Evolutionary conservation across 202 grass and related monocot species (phyloP).

Genomic region (Saccharum hybrid): DNA sequence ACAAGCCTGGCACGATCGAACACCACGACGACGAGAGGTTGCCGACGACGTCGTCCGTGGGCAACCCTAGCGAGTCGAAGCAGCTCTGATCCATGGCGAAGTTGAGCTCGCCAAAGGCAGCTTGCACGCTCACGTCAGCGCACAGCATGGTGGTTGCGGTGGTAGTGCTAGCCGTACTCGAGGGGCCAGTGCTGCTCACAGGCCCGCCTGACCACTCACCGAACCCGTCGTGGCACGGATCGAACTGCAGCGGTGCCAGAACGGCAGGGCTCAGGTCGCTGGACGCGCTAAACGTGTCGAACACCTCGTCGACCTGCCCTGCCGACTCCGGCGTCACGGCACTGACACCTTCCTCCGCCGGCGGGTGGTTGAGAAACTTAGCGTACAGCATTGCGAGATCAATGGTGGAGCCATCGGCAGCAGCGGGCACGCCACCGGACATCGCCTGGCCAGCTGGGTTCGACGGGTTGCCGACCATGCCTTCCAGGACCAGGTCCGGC

Average conservation of each 20-base stretch:
- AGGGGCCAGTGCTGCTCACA: slow-evolving; percentile 40
- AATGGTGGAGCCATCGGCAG: slow-evolving; percentile 60
- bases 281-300: slow-evolving; percentile 62
- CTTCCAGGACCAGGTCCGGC: slow-evolving; percentile 73
- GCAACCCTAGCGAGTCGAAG: slow-evolving; percentile 68
- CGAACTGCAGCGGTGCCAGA: slow-evolving; percentile 43
- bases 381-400: slow-evolving; percentile 87
- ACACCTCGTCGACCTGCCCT: slow-evolving; percentile 45
- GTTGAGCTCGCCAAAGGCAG: slow-evolving; percentile 60
- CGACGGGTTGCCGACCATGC: slow-evolving; percentile 54
- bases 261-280: slow-evolving; percentile 49
- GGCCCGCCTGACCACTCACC: slow-evolving; percentile 58
- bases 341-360: not conserved
- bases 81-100: slow-evolving; percentile 63
- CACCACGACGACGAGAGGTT: slow-evolving; percentile 61
- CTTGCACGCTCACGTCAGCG: slow-evolving; percentile 48
- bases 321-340: slow-evolving; percentile 36
- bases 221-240: slow-evolving; percentile 50
- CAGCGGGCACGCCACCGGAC: slow-evolving; percentile 15
- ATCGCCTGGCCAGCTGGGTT: slow-evolving; percentile 32
- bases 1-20: slow-evolving; percentile 56
- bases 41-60: slow-evolving; percentile 43
- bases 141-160: slow-evolving; percentile 45
- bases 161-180: slow-evolving; percentile 32
- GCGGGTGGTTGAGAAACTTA: slow-evolving; percentile 67